Evolutionary conservation across 2,329 filamentous ascomycete genomes (phyloP), one percentile per base, ranked within the genome.

Genomic region (Pseudogymnoascus sp.): DNA sequence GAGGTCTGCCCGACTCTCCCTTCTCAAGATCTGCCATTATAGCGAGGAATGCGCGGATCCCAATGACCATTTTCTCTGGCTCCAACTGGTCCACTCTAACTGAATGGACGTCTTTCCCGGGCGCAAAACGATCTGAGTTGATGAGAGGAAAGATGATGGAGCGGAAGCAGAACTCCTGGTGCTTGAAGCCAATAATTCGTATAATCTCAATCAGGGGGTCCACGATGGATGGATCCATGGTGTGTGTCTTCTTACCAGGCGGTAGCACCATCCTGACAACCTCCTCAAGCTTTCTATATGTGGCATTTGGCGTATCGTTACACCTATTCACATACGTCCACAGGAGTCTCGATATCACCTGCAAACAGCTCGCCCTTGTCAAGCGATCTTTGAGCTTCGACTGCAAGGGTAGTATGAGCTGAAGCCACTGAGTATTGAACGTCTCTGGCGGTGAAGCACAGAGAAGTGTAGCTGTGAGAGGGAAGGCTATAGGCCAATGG

Each of bases 31-130:
- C 94, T 0, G 89, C 83, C 84, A 99, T 93, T 66, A 97, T 91
- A 32, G 89, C 90, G 28, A 99, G 79, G 71, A 97, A 99, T 2
- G 94, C 90, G 64, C 91, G 85, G 64, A 99, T 99, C 2, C 92
- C 94, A 67, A 99, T 89, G n/a, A 97, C 93, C 76, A 97, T 96
- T 68, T 90, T 88, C 70, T 99, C 95, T 0, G 95, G 94, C 64
- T 99, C 94, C 64, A 99, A 81, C 70, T 95, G 90, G 70, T 97
- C 94, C 28, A 97, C 89, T 70, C 85, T 91, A 41, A 94, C 76
- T 47, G 96, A 90, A 68, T 87, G 39, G 30, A 72, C 81, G 65
- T 90, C 78, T 61, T 66, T 67, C 1, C 79, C 80, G 16, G 86
- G 84, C 28, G 83, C 80, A 71, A 97, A 94, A n/a, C 91, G 78